phyloP scores from a whole-genome alignment of 1,284 basidiomycete species.

The Ceratobasidium sp. region DNA sequence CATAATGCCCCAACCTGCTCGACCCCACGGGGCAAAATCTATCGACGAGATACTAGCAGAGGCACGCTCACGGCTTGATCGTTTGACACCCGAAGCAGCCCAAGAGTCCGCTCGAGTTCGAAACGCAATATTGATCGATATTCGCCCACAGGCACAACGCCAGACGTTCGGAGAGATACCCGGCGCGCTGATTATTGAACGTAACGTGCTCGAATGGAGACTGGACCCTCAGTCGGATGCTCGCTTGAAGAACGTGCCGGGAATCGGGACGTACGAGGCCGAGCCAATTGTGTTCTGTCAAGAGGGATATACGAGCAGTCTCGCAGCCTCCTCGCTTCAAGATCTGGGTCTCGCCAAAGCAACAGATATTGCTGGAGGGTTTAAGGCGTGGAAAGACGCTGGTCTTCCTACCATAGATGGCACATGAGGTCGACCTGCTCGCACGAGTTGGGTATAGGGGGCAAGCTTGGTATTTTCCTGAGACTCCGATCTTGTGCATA shows the following conservation, averaged over 20 bases:
- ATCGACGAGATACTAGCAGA: conserved; percentile 68
- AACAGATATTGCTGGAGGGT: conserved; percentile 81
- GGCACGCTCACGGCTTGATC: conserved; percentile 71
- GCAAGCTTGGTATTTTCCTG: too few relatives aligned
- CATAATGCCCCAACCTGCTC: conserved; percentile 50
- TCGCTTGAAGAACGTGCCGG: conserved; percentile 59
- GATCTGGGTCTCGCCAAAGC: conserved; percentile 76
- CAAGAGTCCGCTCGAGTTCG: conserved; percentile 69
- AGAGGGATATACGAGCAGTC: conserved; percentile 75
- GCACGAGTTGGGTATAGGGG: too few relatives aligned
- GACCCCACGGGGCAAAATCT: conserved; percentile 72
- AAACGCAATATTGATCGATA: conserved; percentile 77
- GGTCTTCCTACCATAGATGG: conserved; percentile 63
- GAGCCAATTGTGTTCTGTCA: conserved; percentile 77
- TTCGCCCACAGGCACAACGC: conserved; percentile 72
- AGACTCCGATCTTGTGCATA: too few relatives aligned
- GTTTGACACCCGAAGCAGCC: conserved; percentile 72
- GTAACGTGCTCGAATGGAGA: conserved; percentile 79
- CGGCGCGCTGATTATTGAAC: conserved; percentile 75
- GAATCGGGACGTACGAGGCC: conserved; percentile 77
- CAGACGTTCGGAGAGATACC: conserved; percentile 68
- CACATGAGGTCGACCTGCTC: neutral
- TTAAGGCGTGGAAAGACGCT: conserved; percentile 74
- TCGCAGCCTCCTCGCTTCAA: conserved; percentile 75
- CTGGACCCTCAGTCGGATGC: conserved; percentile 74